Base-by-base conservation (phyloP, 257 asterid species). In the Ilex asprella region DNA sequence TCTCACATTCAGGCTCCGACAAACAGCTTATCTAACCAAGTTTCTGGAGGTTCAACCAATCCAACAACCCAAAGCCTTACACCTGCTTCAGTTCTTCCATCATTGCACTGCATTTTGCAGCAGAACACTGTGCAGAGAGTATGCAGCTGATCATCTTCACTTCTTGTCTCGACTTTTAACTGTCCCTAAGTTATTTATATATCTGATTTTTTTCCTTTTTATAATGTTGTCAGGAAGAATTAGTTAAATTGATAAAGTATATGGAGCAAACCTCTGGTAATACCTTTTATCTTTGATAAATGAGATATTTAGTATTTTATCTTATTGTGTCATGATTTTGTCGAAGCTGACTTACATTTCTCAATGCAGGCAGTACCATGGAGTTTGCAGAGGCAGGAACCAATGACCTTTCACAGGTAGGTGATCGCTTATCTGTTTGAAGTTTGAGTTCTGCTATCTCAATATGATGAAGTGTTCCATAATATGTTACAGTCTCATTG, bases 191-290 rank as follows among this genome's bases (percentile, higher is more conserved):
- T 44, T 70, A 6, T 69, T 62, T 52, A 43, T 62, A 54, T 58
- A 30, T 73, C 71, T 71, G 14, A 12, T 7, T 15, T 49, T 44
- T 44, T 44, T 44, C 10, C 14, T 49, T 15, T n/a, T n/a, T 53
- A 8, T 3, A 35, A 15, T 53, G 27, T 53, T 77, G 30, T 67
- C 83, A 93, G 99, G 99, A 89, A 61, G 99, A 79, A 78, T 49
- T 89, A 64, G 30, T 71, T 67, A 93, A 79, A 77, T 49, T 89
- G 90, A 78, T 93, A 61, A 86, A 86, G 81, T 84, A 79, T 66
- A 79, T 85, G 57, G 99, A 84, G 78, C 97, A 82, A 73, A 67
- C 81, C 55, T 81, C 96, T 68, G 97, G 99, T 90, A 86, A 51
- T 56, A 59, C 49, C 39, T 46, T 64, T 46, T 39, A 15, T 61